These are phyloP conservation scores for Aspergillus carlsbadensis DNA, from an alignment of 495 filamentous ascomycete genomes.

Conservation along the genomic window DNA sequence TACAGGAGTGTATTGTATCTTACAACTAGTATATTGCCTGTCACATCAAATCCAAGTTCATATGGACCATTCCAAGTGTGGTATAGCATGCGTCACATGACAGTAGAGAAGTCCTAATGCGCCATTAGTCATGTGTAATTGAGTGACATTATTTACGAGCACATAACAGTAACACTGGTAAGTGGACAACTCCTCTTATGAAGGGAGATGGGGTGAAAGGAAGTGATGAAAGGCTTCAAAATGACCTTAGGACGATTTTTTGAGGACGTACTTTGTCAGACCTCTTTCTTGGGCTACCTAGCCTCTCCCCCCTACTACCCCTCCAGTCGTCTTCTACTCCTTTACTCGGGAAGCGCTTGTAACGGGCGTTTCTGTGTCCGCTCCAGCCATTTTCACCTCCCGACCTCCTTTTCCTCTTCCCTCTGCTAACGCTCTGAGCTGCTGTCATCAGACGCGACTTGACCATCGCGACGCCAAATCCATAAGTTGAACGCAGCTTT, in stretches of 20 bases:
- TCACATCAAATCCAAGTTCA: background rate
- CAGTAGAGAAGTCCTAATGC: background rate
- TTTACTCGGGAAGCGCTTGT: slow-evolving; percentile 19
- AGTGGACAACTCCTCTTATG: slow-evolving; percentile 8
- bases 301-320: background rate
- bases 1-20: background rate
- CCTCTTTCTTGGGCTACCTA: slow-evolving; percentile 8
- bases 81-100: slow-evolving; percentile 12
- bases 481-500: background rate
- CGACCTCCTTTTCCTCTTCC: slow-evolving; percentile 6
- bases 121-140: background rate
- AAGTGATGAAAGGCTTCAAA: slow-evolving; percentile 21
- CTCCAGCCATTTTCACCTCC: slow-evolving; percentile 6
- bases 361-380: slow-evolving; percentile 16
- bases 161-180: slow-evolving; percentile 18
- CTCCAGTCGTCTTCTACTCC: slow-evolving; percentile 5
- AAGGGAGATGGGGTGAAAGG: slow-evolving; percentile 7
- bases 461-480: background rate
- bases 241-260: slow-evolving; percentile 3
- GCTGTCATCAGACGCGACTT: slow-evolving; percentile 7
- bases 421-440: slow-evolving; percentile 3
- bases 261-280: background rate
- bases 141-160: slow-evolving; percentile 4
- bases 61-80: background rate
- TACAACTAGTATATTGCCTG: background rate